Evolutionary conservation across 495 filamentous ascomycete species (phyloP).

Genomic region (Neurospora tetraspora): DNA sequence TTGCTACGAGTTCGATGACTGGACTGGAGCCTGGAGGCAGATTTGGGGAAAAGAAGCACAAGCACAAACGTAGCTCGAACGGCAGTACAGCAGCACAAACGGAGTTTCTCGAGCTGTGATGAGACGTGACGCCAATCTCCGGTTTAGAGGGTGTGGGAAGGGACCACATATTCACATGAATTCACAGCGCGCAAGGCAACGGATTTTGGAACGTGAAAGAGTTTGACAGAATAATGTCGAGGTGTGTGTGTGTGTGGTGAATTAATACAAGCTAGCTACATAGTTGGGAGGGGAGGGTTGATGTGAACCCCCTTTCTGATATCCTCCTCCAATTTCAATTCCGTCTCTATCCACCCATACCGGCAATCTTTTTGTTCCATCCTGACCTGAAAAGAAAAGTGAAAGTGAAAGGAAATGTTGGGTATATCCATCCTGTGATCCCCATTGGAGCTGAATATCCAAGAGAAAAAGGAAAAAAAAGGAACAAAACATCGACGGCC

Average conservation of each 20-base stretch:
- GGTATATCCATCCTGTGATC: slow-evolving; percentile 30
- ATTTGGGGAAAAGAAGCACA: no score
- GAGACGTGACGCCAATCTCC: not conserved
- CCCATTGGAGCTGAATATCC: slow-evolving; percentile 3
- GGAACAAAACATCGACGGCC: slow-evolving; percentile 8
- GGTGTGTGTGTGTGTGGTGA: not conserved
- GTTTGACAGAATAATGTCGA: not conserved
- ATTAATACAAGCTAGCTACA: not conserved
- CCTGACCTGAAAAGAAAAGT: not conserved
- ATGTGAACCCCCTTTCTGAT: not conserved
- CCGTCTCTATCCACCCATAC: not conserved
- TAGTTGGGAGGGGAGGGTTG: not conserved
- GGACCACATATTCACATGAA: not conserved
- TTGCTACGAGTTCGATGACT: not conserved
- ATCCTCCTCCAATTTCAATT: not conserved
- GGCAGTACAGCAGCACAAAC: not conserved
- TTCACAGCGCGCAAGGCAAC: not conserved
- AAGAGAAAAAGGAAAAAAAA: slow-evolving; percentile 8
- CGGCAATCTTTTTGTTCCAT: not conserved
- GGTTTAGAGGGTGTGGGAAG: no score
- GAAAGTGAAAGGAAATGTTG: slow-evolving; percentile 12
- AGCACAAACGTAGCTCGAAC: not conserved
- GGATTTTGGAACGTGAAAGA: not conserved
- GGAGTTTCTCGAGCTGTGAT: not conserved
- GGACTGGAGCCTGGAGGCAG: no score